Conservation (phyloP, 2,329 filamentous ascomycete species). For the Mycogone perniciosa region DNA sequence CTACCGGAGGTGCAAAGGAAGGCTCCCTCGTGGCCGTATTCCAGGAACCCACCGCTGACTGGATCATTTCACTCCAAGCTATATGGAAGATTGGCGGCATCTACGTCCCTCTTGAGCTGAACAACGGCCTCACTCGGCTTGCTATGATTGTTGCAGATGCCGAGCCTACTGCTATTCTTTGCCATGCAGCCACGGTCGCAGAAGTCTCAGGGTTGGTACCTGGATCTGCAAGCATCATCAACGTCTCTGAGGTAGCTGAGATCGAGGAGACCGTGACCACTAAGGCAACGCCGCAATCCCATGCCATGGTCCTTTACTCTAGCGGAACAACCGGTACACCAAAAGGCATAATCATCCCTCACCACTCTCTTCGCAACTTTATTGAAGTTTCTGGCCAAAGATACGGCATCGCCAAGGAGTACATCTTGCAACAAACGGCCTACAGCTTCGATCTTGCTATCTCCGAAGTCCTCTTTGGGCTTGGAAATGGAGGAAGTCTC, state of each 20-base stretch:
- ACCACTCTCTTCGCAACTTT: too few species aligned
- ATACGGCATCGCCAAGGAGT: too few species aligned
- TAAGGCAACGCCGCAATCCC: background rate
- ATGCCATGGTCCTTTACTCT: conserved; percentile 26
- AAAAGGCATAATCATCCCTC: conserved; percentile 30
- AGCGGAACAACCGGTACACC: conserved; percentile 27
- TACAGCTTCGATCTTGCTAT: too few species aligned
- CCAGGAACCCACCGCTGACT: conserved; percentile 28
- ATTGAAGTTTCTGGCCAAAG: too few species aligned
- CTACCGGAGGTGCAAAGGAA: conserved; percentile 1
- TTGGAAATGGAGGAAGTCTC: too few species aligned
- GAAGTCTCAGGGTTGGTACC: background rate
- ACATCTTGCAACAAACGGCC: too few species aligned
- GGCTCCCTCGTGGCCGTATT: conserved; percentile 31
- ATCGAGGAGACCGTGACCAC: background rate
- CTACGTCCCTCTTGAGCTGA: conserved; percentile 33
- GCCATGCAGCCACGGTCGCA: conserved; percentile 10
- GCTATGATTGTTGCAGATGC: conserved; percentile 20
- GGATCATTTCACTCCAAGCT: conserved; percentile 31
- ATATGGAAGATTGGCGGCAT: conserved; percentile 29
- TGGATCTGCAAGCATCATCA: background rate
- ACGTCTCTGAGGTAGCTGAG: background rate
- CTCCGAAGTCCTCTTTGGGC: too few species aligned
- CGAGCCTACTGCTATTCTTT: conserved; percentile 21
- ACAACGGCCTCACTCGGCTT: conserved; percentile 23